These are phyloP conservation scores for Sarocladium kiliense DNA, from an alignment of 2,329 filamentous ascomycete genomes.

Conservation along the genomic window DNA sequence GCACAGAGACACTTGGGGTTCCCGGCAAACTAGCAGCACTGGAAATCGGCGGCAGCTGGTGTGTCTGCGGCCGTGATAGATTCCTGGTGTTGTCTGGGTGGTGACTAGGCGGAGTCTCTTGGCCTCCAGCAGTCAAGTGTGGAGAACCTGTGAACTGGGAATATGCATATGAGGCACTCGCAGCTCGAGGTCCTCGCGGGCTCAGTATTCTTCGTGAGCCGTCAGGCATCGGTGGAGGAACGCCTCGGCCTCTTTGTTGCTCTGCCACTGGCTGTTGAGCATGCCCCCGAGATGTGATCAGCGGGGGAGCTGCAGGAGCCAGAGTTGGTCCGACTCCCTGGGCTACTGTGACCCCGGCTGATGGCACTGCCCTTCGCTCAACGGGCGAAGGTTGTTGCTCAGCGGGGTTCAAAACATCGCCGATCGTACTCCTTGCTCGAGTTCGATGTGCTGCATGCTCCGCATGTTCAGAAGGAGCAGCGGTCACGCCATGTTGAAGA, in stretches of 20 bases:
- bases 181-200: background rate
- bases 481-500: background rate
- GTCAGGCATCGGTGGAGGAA: background rate
- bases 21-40: background rate
- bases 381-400: background rate
- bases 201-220: background rate
- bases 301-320: background rate
- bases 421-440: background rate
- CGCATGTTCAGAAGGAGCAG: background rate
- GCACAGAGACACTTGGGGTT: background rate
- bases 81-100: background rate
- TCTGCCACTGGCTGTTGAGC: background rate
- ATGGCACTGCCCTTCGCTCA: background rate
- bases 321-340: background rate
- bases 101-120: background rate
- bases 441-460: background rate
- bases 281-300: background rate
- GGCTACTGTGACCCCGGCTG: background rate
- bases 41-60: conserved; percentile 3
- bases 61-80: background rate
- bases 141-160: background rate
- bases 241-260: background rate
- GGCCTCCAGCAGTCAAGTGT: background rate
- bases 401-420: background rate
- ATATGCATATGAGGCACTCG: background rate